Evolutionary conservation across 805 yeast species (phyloP).

Genomic region (Starmerella lactis-condensi): DNA sequence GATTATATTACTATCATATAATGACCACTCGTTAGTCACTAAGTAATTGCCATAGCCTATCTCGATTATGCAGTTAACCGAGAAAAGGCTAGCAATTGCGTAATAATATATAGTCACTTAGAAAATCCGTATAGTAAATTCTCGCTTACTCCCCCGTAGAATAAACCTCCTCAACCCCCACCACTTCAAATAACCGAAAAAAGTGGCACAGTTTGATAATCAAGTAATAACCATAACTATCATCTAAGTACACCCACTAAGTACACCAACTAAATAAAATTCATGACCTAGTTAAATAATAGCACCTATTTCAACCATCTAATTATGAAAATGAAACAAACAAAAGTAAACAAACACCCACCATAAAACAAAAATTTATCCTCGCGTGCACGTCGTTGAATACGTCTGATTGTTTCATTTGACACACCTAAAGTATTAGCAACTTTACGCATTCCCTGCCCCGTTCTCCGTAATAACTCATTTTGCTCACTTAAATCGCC

Average conservation of each 20-base stretch:
- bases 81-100: too few species aligned
- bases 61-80: too few species aligned
- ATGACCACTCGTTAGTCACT: too few species aligned
- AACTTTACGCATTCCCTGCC: conserved; percentile 43
- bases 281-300: background rate
- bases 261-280: background rate
- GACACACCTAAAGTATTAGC: conserved; percentile 75
- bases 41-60: too few species aligned
- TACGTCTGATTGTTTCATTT: conserved; percentile 57
- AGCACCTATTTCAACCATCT: conserved; percentile 33
- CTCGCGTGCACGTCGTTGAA: conserved; percentile 64
- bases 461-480: conserved; percentile 45
- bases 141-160: too few species aligned
- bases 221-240: background rate
- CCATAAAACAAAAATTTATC: conserved; percentile 78
- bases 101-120: too few species aligned
- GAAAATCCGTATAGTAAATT: too few species aligned
- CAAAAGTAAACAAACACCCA: conserved; percentile 42
- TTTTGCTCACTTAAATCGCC: conserved; percentile 78
- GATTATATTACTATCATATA: too few species aligned
- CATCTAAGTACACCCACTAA: background rate
- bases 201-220: too few species aligned
- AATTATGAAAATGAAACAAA: conserved; percentile 48
- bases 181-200: too few species aligned
- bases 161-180: too few species aligned